phyloP scores from a whole-genome alignment of 176 grass and related monocot species.

The Phoenix dactylifera region DNA sequence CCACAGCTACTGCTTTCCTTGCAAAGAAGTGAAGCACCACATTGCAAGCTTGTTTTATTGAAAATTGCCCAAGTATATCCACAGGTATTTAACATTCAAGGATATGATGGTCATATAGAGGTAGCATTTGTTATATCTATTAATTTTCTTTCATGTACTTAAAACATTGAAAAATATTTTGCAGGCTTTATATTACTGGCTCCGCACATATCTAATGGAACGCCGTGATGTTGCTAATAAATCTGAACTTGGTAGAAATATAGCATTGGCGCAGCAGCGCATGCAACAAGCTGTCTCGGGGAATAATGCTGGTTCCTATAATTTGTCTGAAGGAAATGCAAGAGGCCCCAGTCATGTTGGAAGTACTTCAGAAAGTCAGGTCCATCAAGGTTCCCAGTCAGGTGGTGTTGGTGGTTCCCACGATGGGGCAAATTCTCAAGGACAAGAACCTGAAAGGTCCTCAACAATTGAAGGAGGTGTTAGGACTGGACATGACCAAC shows the following conservation, averaged over 20 bases:
- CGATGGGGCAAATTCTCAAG: constrained; percentile 63
- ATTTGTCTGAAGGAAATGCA: constrained; percentile 33
- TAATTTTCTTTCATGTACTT: too few relatives aligned
- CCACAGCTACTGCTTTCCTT: constrained; percentile 89
- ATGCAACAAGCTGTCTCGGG: constrained; percentile 87
- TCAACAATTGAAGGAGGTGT: constrained; percentile 40
- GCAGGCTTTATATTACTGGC: constrained; percentile 98
- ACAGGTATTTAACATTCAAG: constrained; percentile 41
- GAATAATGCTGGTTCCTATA: constrained; percentile 49
- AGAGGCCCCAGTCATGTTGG: constrained; percentile 23
- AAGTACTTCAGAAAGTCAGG: constrained; percentile 55
- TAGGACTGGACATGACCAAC: constrained; percentile 52
- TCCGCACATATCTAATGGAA: constrained; percentile 97
- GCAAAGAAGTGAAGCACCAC: constrained; percentile 80
- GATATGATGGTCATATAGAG: neutral
- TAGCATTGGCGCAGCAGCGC: constrained; percentile 65
- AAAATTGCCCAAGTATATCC: constrained; percentile 99
- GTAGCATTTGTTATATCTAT: too few relatives aligned
- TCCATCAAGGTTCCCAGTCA: constrained; percentile 48
- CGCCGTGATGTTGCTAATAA: constrained; percentile 92
- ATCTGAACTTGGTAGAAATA: constrained; percentile 62
- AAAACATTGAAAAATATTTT: constrained; percentile 1
- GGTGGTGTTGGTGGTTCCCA: constrained; percentile 52
- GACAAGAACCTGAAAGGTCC: constrained; percentile 68
- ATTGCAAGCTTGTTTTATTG: constrained; percentile 94